Evolutionary conservation across 345 rosid genomes (phyloP), one percentile per base, ranked within the genome.

Genomic region (Rhodamnia rubescens): DNA sequence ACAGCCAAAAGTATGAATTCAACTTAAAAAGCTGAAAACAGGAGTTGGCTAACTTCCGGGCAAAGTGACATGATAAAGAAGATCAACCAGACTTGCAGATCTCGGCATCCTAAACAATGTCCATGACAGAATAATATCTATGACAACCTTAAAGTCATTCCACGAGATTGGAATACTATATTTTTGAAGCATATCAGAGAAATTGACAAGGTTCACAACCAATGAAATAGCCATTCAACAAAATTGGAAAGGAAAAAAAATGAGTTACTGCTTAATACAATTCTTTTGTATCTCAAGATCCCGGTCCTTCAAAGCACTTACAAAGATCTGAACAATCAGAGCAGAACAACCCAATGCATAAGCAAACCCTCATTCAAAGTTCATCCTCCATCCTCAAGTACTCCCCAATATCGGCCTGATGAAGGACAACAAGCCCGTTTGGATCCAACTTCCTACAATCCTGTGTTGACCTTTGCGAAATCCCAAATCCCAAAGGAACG

Each of bases 341-440:
- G 9, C 78, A 2, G 2, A n/a, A 29, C 53, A 14, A 82, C 16
- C 56, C 36, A 52, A 18, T 32, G 15, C 21, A 51, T 32, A 52
- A 82, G 40, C 22, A 82, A 82, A n/a, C 58, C 53, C 85, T 54
- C 81, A 59, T 84, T 93, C 91, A 94, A 59, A 95, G 98, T 47
- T 94, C 98, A 88, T 95, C 97, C 89, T 95, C 98, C 95, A 92
- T 95, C 85, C 98, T 93, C 94, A 95, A 88, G 90, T 95, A 95
- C 91, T 92, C 98, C 11, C 98, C 98, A 83, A 95, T 91, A 93
- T 97, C 98, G 29, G 93, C 92, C 69, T 93, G 98, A 58, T 95
- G 98, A 87, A 95, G 92, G 87, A 95, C 98, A 51, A 95, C 98
- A 56, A 94, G 95, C 83, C 92, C 96, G 88, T 95, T 94, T 0